Evolutionary conservation across 345 rosid genomes (phyloP), one percentile per base, ranked within the genome.

Genomic region (Euclidium syriacum): DNA sequence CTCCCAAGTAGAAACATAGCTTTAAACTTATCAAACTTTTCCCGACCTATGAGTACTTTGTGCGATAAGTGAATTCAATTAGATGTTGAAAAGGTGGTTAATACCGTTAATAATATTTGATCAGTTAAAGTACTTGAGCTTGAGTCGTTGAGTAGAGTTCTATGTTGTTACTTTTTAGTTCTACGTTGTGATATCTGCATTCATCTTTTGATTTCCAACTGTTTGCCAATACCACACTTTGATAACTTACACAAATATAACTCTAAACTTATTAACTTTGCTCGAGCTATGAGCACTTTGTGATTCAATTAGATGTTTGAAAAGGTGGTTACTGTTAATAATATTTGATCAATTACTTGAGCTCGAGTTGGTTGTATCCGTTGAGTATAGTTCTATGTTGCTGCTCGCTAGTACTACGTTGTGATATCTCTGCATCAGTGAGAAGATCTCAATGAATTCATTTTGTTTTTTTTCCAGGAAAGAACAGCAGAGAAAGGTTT

Each of bases 401-500:
- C 43, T 52, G 36, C 36, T 32, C 50, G 36, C 5, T 40, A 39
- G 24, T 22, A 32, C 30, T 30, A 24, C 6, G 11, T 39, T 23
- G 44, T 68, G 19, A 59, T 58, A 58, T 50, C 25, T 50, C 25
- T 67, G 52, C 59, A 24, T 39, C 51, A 50, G 8, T 32, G 16
- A 49, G 16, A 36, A 27, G 10, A 23, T 50, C 5, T 32, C 41
- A 32, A 4, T 51, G 38, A 51, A 30, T 50, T 17, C 14, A 23
- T 5, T 29, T 22, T n/a, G n/a, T n/a, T 19, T 20, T 36, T 60
- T 51, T 52, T 58, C 68, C 91, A 90, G 95, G 94, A 77, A 71
- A 77, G 75, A 70, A 75, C 77, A 52, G 62, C 66, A 33, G 78
- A 73, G 62, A 76, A 72, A 65, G 71, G 79, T 64, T 66, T 62